phyloP scores from a whole-genome alignment of 306 rosid genomes.

The Delonix regia region DNA sequence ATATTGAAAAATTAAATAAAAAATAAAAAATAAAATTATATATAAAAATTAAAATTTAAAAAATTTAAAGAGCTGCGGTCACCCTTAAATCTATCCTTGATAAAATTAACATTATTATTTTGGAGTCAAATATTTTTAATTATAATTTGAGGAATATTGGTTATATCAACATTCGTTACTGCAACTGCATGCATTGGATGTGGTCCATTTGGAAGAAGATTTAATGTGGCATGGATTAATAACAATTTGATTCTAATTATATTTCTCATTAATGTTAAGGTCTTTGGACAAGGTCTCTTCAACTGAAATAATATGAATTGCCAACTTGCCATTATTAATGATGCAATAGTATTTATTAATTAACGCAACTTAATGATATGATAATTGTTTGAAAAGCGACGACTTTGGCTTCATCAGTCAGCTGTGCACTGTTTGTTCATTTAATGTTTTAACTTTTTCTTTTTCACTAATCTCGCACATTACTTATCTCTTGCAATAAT shows the following conservation, averaged over 20 bases:
- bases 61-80: no score
- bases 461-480: slow-evolving; percentile 33
- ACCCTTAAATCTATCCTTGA: no score
- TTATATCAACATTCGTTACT: not conserved
- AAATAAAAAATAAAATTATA: no score
- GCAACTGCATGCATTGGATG: not conserved
- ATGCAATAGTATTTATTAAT: slow-evolving; percentile 7
- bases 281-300: not conserved
- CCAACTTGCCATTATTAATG: not conserved
- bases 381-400: slow-evolving; percentile 20
- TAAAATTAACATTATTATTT: no score
- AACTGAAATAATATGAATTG: not conserved
- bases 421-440: slow-evolving; percentile 37
- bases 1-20: no score
- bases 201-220: not conserved
- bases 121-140: no score
- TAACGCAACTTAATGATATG: slow-evolving; percentile 37
- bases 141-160: not conserved
- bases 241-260: not conserved
- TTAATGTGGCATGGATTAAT: not conserved
- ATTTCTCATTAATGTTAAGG: not conserved
- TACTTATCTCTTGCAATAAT: slow-evolving; percentile 38
- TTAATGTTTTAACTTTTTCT: slow-evolving; percentile 41
- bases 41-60: no score
- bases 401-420: slow-evolving; percentile 24